These are phyloP conservation scores for Teunomyces stri DNA, from an alignment of 805 yeast species.

Conservation along the genomic window DNA sequence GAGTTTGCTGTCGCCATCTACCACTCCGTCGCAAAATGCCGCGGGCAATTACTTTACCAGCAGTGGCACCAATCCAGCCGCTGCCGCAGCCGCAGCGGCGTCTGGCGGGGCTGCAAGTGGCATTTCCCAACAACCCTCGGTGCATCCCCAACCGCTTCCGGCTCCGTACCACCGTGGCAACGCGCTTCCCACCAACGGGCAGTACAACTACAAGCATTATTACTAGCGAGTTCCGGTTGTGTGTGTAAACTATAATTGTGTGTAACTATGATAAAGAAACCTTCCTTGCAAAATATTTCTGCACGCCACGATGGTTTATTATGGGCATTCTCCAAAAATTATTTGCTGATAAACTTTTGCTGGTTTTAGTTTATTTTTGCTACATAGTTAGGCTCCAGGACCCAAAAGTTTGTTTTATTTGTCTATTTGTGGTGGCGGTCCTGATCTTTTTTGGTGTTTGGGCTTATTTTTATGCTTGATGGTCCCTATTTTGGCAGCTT, in stretches of 20 bases:
- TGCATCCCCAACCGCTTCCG: conserved; percentile 5
- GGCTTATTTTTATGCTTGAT: too few relatives aligned
- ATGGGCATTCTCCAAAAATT: not conserved
- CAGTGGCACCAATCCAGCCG: not conserved
- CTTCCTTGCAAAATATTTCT: not conserved
- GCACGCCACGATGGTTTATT: not conserved
- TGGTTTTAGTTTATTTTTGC: not conserved
- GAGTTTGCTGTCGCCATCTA: not conserved
- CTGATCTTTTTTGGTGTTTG: too few relatives aligned
- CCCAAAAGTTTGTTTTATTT: not conserved
- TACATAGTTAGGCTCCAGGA: not conserved
- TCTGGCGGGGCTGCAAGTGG: not conserved
- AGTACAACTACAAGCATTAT: conserved; percentile 3
- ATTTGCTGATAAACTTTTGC: not conserved
- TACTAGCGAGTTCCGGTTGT: not conserved
- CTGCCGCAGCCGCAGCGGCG: not conserved
- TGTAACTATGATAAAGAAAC: not conserved
- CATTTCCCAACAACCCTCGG: conserved; percentile 5
- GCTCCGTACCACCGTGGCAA: conserved; percentile 9
- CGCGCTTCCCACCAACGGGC: conserved; percentile 2
- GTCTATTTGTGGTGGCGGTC: too few relatives aligned
- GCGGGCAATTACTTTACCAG: conserved; percentile 5
- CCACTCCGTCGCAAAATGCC: not conserved
- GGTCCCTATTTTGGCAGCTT: too few relatives aligned
- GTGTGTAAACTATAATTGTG: not conserved